Conservation (phyloP, 2,329 filamentous ascomycete genomes). For the Rasamsonia emersonii region DNA sequence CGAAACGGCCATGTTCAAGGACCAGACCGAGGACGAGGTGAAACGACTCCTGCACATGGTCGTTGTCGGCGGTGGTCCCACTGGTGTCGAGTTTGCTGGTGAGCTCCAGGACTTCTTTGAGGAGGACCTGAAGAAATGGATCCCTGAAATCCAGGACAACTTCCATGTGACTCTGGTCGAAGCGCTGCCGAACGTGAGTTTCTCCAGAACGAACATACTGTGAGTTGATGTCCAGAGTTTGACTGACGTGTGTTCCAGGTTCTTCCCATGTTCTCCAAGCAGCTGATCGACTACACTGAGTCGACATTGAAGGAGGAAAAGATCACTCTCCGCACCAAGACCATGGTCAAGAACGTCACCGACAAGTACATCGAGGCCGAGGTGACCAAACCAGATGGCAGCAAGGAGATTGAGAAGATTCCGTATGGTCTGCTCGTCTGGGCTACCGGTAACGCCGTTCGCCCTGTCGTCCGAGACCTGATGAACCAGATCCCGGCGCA, state of each 20-base stretch:
- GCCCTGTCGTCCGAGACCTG: conserved; percentile 80
- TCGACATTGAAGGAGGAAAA: conserved; percentile 98
- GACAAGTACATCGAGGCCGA: conserved; percentile 90
- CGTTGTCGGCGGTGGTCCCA: conserved; percentile 85
- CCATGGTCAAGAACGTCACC: conserved; percentile 96
- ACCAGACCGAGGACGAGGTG: conserved; percentile 77
- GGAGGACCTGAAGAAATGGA: conserved; percentile 94
- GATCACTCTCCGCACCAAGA: conserved; percentile 96
- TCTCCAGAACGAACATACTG: background rate
- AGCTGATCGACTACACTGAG: conserved; percentile 98
- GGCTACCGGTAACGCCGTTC: conserved; percentile 94
- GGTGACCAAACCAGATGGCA: conserved; percentile 69
- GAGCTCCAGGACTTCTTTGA: conserved; percentile 99
- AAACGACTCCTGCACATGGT: conserved; percentile 98
- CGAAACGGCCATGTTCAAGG: conserved; percentile 97
- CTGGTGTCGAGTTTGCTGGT: conserved; percentile 95
- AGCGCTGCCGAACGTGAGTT: conserved; percentile 72
- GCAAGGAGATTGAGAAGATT: conserved; percentile 70
- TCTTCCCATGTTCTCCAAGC: conserved; percentile 96
- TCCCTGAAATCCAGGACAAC: conserved; percentile 87
- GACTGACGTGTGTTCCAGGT: conserved; percentile 36
- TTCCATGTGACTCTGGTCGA: conserved; percentile 98
- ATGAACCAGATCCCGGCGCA: conserved; percentile 89
- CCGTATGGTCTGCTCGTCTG: conserved; percentile 95
- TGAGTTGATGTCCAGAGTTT: background rate